Percentiles rank a stretch among this genome's conserved stretches.
Evolutionary conservation across 2,329 filamentous ascomycete genomes (phyloP).

Genomic region (Colletotrichum eleusines): DNA sequence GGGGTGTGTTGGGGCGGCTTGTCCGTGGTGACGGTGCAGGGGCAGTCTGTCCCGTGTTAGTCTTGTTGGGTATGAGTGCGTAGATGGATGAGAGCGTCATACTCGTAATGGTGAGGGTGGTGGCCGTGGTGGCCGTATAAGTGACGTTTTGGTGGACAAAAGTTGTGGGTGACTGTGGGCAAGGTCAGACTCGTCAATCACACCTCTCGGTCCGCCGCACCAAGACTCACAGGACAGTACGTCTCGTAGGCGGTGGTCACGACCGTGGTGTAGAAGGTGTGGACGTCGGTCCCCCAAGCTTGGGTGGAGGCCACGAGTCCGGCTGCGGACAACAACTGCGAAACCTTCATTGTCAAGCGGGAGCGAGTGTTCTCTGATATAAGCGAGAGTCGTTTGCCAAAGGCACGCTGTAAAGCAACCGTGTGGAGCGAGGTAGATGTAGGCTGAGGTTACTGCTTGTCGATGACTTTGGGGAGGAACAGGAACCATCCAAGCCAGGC

Average conservation of each 20-base stretch:
- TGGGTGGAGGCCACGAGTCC: constrained; percentile 49
- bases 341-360: constrained; percentile 52
- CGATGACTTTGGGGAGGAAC: background rate
- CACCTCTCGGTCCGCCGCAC: background rate
- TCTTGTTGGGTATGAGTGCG: background rate
- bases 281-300: constrained; percentile 44
- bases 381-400: constrained; percentile 42
- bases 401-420: constrained; percentile 43
- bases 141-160: constrained; percentile 56
- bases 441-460: background rate
- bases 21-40: constrained; percentile 57
- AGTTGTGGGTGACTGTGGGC: constrained; percentile 52
- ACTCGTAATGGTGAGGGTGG: constrained; percentile 61
- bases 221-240: constrained; percentile 57
- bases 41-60: constrained; percentile 57
- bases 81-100: constrained; percentile 42
- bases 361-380: constrained; percentile 44
- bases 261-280: constrained; percentile 52
- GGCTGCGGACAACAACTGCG: constrained; percentile 49
- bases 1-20: constrained; percentile 49
- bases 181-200: constrained; percentile 1
- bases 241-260: constrained; percentile 55
- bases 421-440: constrained; percentile 35
- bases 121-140: constrained; percentile 57
- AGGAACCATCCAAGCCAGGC: constrained; percentile 10